Percentiles rank a stretch among this genome's conserved stretches.
Evolutionary conservation across 306 rosid species (phyloP).

Genomic region (Clitoria ternatea): DNA sequence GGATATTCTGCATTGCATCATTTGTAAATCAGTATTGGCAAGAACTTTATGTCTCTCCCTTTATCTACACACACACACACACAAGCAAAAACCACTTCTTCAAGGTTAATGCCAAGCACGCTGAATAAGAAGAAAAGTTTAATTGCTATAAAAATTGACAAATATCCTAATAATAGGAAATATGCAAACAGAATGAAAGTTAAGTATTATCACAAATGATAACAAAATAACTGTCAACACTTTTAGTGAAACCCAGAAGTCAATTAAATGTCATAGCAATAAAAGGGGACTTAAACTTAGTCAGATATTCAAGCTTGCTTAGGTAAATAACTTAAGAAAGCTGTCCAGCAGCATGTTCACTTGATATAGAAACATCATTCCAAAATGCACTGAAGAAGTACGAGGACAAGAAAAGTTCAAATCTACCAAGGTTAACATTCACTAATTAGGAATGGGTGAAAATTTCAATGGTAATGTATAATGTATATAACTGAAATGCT

Average conservation of each 20-base stretch:
- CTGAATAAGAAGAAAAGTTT: neutral
- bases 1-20: slow-evolving; percentile 67
- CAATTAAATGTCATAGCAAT: slow-evolving; percentile 6
- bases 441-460: neutral
- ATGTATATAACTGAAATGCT: slow-evolving; percentile 17
- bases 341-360: neutral
- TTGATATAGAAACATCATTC: neutral
- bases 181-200: neutral
- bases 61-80: neutral
- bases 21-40: slow-evolving; percentile 16
- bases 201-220: neutral
- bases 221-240: neutral
- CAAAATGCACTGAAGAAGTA: neutral
- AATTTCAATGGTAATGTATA: neutral
- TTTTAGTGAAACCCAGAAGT: neutral
- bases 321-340: neutral
- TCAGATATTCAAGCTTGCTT: neutral
- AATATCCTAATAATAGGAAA: neutral
- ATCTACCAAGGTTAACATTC: slow-evolving; percentile 5
- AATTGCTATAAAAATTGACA: neutral
- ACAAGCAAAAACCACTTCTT: neutral
- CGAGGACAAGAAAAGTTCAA: slow-evolving; percentile 1
- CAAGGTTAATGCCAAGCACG: slow-evolving; percentile 5
- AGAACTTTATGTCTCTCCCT: neutral
- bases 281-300: slow-evolving; percentile 7